These are phyloP conservation scores for Chloromonas sp. DNA, from an alignment of 163 green algal species.

Conservation along the genomic window DNA sequence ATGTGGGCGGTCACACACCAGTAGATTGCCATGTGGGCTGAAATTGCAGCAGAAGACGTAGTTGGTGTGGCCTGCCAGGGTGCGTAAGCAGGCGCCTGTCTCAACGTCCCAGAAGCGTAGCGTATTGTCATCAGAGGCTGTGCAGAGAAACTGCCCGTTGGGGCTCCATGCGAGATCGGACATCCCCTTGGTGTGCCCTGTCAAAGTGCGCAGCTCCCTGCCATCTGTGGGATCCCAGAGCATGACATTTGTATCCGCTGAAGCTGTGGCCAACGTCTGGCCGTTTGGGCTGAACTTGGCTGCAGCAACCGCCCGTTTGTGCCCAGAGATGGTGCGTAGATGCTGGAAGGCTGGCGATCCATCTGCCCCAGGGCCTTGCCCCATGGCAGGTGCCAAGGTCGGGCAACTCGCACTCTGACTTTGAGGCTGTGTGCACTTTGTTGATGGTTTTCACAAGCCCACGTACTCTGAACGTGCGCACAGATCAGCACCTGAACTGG, in stretches of 20 bases:
- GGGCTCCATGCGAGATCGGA: conserved; percentile 76
- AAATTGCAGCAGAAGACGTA: conserved; percentile 88
- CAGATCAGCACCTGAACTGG: no score
- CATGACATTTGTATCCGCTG: conserved; percentile 51
- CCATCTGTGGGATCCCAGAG: conserved; percentile 54
- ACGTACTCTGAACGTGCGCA: no score
- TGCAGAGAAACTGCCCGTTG: conserved; percentile 53
- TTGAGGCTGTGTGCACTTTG: no score
- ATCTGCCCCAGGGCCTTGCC: no score
- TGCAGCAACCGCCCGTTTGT: conserved; percentile 45
- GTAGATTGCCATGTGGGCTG: conserved; percentile 63
- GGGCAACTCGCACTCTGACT: no score
- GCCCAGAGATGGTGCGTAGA: conserved; percentile 17
- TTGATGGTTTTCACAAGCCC: no score
- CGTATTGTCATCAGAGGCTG: conserved; percentile 83
- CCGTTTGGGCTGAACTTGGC: conserved; percentile 57
- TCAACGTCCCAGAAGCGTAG: conserved; percentile 80
- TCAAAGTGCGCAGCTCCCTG: conserved; percentile 24
- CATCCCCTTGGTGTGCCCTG: conserved; percentile 52
- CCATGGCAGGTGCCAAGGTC: no score
- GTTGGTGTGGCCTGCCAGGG: conserved; percentile 81
- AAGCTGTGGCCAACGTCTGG: conserved; percentile 42
- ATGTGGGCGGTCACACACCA: conserved; percentile 45
- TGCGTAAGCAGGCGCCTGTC: conserved; percentile 52
- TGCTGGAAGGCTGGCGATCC: background rate